A percentile compares a stretch with the other conserved stretches of the same genome.
phyloP scores from a whole-genome alignment of 306 rosid genomes.

The Dicorynia guianensis region DNA sequence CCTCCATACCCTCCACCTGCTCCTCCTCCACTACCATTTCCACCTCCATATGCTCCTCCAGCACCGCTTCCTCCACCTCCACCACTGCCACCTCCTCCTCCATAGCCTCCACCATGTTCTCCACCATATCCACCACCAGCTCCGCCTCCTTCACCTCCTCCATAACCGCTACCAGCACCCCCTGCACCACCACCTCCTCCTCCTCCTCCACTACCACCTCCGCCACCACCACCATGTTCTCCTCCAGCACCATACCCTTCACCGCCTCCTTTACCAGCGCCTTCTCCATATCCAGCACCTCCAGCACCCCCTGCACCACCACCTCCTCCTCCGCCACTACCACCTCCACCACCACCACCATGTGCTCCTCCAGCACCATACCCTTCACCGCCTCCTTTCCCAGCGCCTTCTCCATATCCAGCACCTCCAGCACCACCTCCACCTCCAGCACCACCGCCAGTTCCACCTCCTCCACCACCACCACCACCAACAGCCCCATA shows the following conservation, averaged over 20 bases:
- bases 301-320: slow-evolving; percentile 46
- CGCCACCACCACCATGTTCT: slow-evolving; percentile 16
- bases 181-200: slow-evolving; percentile 29
- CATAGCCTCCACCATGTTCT: slow-evolving; percentile 41
- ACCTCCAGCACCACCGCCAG: slow-evolving; percentile 46
- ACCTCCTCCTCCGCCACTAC: slow-evolving; percentile 35
- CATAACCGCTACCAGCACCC: slow-evolving; percentile 44
- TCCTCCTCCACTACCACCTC: slow-evolving; percentile 39
- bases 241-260: slow-evolving; percentile 35
- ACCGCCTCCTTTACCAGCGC: slow-evolving; percentile 41
- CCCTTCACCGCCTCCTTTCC: slow-evolving; percentile 57
- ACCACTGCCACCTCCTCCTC: slow-evolving; percentile 41
- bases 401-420: slow-evolving; percentile 55
- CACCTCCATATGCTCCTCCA: slow-evolving; percentile 61
- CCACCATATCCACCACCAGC: slow-evolving; percentile 47
- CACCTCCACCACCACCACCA: slow-evolving; percentile 36
- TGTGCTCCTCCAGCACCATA: slow-evolving; percentile 50
- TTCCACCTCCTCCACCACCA: slow-evolving; percentile 44
- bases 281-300: slow-evolving; percentile 52
- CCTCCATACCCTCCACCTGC: slow-evolving; percentile 45
- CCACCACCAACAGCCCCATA: background rate
- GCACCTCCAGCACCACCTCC: slow-evolving; percentile 50
- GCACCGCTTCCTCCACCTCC: slow-evolving; percentile 46
- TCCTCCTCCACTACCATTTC: slow-evolving; percentile 52
- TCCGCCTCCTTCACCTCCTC: slow-evolving; percentile 41